Percentiles rank a stretch among this genome's conserved stretches.
Conservation (phyloP, 306 rosid genomes). For the Malus asiatica region DNA sequence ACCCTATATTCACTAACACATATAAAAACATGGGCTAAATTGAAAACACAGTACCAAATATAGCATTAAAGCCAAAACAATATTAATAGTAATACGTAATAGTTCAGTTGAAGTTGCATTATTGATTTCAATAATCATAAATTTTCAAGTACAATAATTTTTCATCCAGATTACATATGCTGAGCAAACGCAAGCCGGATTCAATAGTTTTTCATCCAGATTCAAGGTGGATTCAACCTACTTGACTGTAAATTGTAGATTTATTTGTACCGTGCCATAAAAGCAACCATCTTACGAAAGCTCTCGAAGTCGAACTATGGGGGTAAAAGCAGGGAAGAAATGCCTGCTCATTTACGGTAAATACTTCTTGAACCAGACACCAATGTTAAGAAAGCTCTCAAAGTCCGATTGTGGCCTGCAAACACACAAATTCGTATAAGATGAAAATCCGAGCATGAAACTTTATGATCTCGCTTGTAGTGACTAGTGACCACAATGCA, state of each 20-base stretch:
- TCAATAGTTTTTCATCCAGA: too few relatives aligned
- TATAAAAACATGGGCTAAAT: too few relatives aligned
- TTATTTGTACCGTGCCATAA: background rate
- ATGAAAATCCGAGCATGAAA: background rate
- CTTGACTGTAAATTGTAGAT: background rate
- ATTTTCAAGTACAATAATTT: too few relatives aligned
- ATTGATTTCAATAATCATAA: too few relatives aligned
- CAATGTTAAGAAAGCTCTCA: constrained; percentile 81
- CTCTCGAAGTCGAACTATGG: constrained; percentile 31
- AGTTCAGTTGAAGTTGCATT: too few relatives aligned
- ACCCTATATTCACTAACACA: too few relatives aligned
- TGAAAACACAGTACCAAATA: too few relatives aligned
- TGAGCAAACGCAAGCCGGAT: too few relatives aligned
- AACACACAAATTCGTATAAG: background rate
- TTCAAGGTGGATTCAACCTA: background rate
- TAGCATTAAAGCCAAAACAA: too few relatives aligned
- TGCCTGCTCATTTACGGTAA: constrained; percentile 43
- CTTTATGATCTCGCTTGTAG: background rate
- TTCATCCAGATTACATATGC: too few relatives aligned
- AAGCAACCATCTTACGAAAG: constrained; percentile 54
- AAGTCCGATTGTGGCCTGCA: constrained; percentile 88
- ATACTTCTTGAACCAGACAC: constrained; percentile 76
- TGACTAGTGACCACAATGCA: background rate
- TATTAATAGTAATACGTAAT: too few relatives aligned
- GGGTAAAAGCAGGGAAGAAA: background rate